Conservation (phyloP, 1,284 basidiomycete genomes). For the Apiotrichum brassicae region DNA sequence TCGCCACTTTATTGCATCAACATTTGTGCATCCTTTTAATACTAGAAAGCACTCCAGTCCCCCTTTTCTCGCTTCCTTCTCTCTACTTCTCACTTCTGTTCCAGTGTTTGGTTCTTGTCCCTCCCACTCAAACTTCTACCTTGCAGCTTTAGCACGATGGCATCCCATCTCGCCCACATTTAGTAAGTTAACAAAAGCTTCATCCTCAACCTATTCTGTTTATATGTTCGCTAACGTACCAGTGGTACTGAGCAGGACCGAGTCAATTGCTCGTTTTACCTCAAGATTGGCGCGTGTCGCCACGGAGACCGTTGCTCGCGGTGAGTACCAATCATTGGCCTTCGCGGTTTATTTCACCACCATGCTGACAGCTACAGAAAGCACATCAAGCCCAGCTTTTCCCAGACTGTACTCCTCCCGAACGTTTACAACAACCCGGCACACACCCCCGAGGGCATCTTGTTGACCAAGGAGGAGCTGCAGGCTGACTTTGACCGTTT, state of each 20-base stretch:
- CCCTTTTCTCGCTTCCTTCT: neutral
- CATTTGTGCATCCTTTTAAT: too few species aligned
- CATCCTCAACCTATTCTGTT: neutral
- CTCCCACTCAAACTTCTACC: neutral
- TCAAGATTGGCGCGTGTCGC: constrained; percentile 47
- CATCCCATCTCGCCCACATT: constrained; percentile 45
- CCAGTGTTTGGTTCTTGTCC: neutral
- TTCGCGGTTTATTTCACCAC: too few species aligned
- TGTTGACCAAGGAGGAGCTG: constrained; percentile 58
- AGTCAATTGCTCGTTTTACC: constrained; percentile 49
- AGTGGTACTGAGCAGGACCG: constrained; percentile 48
- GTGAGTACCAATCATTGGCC: constrained; percentile 21
- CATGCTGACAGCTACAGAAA: constrained; percentile 57
- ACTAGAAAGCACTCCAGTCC: too few species aligned
- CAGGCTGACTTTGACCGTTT: constrained; percentile 96
- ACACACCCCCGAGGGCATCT: constrained; percentile 74
- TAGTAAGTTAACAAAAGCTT: constrained; percentile 33
- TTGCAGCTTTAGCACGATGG: constrained; percentile 25
- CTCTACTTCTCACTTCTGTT: neutral
- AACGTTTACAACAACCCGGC: constrained; percentile 99
- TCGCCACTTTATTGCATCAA: too few species aligned
- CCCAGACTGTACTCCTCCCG: constrained; percentile 93
- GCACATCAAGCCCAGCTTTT: constrained; percentile 95
- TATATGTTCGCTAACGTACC: constrained; percentile 6
- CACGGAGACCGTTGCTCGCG: constrained; percentile 47